Base-by-base conservation (phyloP, 2,329 filamentous ascomycete species). In the Aureobasidium zeae region DNA sequence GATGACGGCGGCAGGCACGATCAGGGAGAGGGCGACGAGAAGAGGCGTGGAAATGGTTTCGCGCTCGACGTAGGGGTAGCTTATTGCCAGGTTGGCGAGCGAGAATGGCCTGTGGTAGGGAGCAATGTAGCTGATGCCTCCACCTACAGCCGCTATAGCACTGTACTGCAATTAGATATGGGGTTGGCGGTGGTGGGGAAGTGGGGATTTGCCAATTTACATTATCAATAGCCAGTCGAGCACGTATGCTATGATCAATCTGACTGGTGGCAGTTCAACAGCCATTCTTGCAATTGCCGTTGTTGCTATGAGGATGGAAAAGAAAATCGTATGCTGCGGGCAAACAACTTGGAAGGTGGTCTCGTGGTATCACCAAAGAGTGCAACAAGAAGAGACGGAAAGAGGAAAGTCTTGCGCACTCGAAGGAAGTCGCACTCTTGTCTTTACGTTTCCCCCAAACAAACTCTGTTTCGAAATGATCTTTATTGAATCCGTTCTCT, bases 181-280 rank as follows among this genome's bases (percentile, higher is more conserved):
- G 13, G 12, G 6, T 1, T 32, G 12, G 41, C 51, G 4, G 42
- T 48, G 13, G 21, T 51, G 21, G 13, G 11, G 19, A n/a, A n/a
- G n/a, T n/a, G n/a, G n/a, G n/a, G n/a, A n/a, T n/a, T n/a, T n/a
- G n/a, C n/a, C 11, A n/a, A 17, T 67, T 55, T 60, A 76, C 72
- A 81, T 63, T 46, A 84, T 73, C 47, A 84, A 68, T 34, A 82
- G 57, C 84, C 84, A 89, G 65, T 89, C 84, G 47, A 84, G 64
- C 35, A 80, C 63, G 58, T 88, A 88, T 3, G 81, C 83, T 8
- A 76, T 55, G 30, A 81, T 58, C 29, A 86, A 62, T 15, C 31
- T 45, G n/a, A 21, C 33, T 2, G 32, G 32, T 11, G 43, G 43
- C 20, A 45, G 17, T 4, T 34, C n/a, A 11, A 28, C 13, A 4